Conservation (phyloP, 495 filamentous ascomycete genomes). For the Aspergillus hancockii region DNA sequence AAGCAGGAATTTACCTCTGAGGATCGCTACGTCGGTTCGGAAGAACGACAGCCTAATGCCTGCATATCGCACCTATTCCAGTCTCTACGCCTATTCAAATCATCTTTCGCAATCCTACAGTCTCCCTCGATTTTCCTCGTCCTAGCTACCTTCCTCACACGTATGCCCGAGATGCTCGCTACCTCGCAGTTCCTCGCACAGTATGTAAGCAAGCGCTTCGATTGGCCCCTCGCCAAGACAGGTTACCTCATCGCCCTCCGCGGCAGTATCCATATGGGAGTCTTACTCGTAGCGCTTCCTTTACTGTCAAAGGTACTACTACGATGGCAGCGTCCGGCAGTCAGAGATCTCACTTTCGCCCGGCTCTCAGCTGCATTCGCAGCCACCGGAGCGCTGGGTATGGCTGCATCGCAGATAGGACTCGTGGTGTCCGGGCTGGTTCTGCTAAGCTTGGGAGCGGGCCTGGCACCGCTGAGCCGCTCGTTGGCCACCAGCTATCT, state of each 20-base stretch:
- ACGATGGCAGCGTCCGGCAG: background rate
- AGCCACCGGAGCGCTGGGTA: constrained; percentile 1
- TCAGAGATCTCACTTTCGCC: constrained; percentile 10
- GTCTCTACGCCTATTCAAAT: background rate
- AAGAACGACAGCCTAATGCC: background rate
- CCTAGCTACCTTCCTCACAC: constrained; percentile 12
- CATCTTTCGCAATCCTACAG: background rate
- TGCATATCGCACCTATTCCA: background rate
- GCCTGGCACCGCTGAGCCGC: background rate
- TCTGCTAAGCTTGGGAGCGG: background rate
- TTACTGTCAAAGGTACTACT: constrained; percentile 7
- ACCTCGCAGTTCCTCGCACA: constrained; percentile 13
- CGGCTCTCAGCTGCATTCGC: constrained; percentile 7
- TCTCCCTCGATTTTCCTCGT: constrained; percentile 8
- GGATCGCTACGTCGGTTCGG: background rate
- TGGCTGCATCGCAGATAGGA: constrained; percentile 7
- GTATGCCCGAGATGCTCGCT: constrained; percentile 1
- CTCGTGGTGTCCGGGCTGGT: background rate
- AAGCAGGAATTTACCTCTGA: background rate
- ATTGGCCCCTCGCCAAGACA: constrained; percentile 9
- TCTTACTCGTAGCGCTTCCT: constrained; percentile 8
- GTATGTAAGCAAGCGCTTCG: constrained; percentile 15
- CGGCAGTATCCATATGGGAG: constrained; percentile 5
- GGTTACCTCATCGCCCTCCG: constrained; percentile 13
- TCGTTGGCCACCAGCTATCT: no score